A percentile compares a stretch with the other conserved stretches of the same genome.
Conservation (phyloP, 345 rosid species). For the Gossypium bickii region DNA sequence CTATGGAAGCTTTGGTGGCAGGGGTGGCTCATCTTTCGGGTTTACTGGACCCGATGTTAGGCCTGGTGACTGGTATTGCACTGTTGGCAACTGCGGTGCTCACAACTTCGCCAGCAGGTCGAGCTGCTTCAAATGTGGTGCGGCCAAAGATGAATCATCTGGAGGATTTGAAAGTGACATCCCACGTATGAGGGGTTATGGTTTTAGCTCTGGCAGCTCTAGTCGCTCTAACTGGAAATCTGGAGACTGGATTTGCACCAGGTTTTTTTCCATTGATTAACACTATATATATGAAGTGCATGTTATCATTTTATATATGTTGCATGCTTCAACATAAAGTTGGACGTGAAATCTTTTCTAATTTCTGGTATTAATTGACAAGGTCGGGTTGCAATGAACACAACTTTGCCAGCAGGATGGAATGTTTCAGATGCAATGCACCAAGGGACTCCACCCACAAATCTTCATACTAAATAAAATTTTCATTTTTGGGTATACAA, state of each 20-base stretch:
- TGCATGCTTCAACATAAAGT: neutral
- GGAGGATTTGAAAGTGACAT: constrained; percentile 29
- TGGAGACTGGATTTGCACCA: constrained; percentile 79
- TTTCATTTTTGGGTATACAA: constrained; percentile 15
- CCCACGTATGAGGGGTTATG: constrained; percentile 35
- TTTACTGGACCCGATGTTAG: constrained; percentile 68
- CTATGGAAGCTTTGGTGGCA: constrained; percentile 34
- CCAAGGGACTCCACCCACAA: constrained; percentile 54
- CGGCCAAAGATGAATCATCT: constrained; percentile 42
- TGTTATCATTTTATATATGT: neutral
- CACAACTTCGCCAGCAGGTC: constrained; percentile 77
- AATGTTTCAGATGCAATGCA: constrained; percentile 89
- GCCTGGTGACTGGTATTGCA: constrained; percentile 87
- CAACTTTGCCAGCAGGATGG: constrained; percentile 87
- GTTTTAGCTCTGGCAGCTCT: constrained; percentile 33
- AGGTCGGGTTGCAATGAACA: constrained; percentile 88
- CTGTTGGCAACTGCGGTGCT: constrained; percentile 51
- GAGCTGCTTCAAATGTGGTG: constrained; percentile 65
- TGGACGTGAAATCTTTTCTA: neutral
- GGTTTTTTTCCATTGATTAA: constrained; percentile 28
- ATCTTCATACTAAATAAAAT: constrained; percentile 23
- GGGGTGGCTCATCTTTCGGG: constrained; percentile 41
- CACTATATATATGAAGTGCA: neutral
- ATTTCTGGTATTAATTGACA: too few species aligned
- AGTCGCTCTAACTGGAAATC: constrained; percentile 71